These are phyloP conservation scores for Psidium friedrichsthalianum DNA, from an alignment of 345 rosid genomes.

Conservation along the genomic window DNA sequence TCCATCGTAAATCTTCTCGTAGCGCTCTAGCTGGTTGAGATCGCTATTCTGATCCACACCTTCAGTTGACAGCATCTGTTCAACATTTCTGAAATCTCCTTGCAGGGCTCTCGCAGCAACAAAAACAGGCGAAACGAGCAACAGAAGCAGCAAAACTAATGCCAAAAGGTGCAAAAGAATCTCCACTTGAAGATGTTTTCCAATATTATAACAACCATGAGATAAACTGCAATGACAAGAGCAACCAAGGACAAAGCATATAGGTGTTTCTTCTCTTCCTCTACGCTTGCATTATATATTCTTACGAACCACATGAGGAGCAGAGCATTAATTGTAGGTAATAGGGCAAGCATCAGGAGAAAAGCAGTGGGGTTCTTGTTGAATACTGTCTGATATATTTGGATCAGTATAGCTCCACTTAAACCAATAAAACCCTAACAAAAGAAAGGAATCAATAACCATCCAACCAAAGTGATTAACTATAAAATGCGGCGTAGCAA, in stretches of 20 bases:
- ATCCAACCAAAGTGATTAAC: background rate
- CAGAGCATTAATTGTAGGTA: conserved; percentile 20
- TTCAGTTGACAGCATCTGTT: background rate
- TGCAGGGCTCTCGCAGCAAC: conserved; percentile 16
- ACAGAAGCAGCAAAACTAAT: conserved; percentile 18
- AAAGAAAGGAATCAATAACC: background rate
- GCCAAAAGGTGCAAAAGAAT: conserved; percentile 5
- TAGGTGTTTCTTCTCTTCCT: conserved; percentile 31
- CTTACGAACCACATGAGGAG: conserved; percentile 41
- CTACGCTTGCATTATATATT: conserved; percentile 5
- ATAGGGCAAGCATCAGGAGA: conserved; percentile 28
- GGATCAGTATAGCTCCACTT: conserved; percentile 48
- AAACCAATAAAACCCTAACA: conserved; percentile 43
- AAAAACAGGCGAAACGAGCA: conserved; percentile 29
- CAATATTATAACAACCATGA: conserved; percentile 25
- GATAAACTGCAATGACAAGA: conserved; percentile 30
- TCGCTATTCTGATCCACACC: background rate
- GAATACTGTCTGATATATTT: conserved; percentile 29
- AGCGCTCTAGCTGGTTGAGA: background rate
- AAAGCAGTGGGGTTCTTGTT: conserved; percentile 17
- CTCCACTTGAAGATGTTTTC: conserved; percentile 16
- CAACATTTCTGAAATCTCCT: background rate
- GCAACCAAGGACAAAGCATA: conserved; percentile 30
- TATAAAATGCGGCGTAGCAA: background rate
- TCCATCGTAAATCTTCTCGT: background rate